A percentile compares a stretch with the other conserved stretches of the same genome.
These are phyloP conservation scores for Fusarium pseudograminearum DNA, from an alignment of 2,329 filamentous ascomycete genomes.

Conservation along the genomic window DNA sequence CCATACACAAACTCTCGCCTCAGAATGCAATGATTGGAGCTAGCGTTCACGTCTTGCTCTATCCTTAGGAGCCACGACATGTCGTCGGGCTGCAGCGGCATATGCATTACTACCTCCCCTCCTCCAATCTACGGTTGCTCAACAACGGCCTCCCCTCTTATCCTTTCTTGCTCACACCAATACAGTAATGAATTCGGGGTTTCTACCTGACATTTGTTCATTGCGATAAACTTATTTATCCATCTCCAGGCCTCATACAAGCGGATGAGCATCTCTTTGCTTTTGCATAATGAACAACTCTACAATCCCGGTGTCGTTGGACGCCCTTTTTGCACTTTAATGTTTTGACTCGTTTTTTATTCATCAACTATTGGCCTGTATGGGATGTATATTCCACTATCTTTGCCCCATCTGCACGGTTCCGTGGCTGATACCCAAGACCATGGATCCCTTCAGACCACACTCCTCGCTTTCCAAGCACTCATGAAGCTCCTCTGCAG, in stretches of 20 bases:
- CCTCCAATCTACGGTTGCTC: slow-evolving; percentile 32
- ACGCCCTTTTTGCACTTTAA: slow-evolving; percentile 33
- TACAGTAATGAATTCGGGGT: background rate
- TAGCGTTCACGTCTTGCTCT: slow-evolving; percentile 24
- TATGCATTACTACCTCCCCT: slow-evolving; percentile 39
- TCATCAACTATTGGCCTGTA: background rate
- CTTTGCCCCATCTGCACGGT: slow-evolving; percentile 26
- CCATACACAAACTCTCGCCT: slow-evolving; percentile 39
- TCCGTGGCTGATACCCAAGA: slow-evolving; percentile 26
- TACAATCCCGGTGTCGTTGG: slow-evolving; percentile 21
- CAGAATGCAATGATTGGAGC: slow-evolving; percentile 40
- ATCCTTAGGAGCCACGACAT: slow-evolving; percentile 12
- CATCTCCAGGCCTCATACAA: slow-evolving; percentile 23
- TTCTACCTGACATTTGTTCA: slow-evolving; percentile 19
- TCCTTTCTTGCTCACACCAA: slow-evolving; percentile 16
- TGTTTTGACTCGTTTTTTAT: slow-evolving; percentile 15
- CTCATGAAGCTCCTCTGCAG: slow-evolving; percentile 17
- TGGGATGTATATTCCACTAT: slow-evolving; percentile 51
- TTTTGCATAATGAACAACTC: slow-evolving; percentile 27
- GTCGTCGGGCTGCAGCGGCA: slow-evolving; percentile 42
- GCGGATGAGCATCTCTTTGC: slow-evolving; percentile 17
- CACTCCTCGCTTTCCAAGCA: slow-evolving; percentile 9
- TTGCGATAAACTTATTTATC: slow-evolving; percentile 39
- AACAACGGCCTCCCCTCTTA: slow-evolving; percentile 1
- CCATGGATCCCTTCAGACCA: slow-evolving; percentile 12